Percentiles rank a stretch among this genome's conserved stretches.
Conservation (phyloP, 2,329 filamentous ascomycete genomes). For the Microdochium trichocladiopsis region DNA sequence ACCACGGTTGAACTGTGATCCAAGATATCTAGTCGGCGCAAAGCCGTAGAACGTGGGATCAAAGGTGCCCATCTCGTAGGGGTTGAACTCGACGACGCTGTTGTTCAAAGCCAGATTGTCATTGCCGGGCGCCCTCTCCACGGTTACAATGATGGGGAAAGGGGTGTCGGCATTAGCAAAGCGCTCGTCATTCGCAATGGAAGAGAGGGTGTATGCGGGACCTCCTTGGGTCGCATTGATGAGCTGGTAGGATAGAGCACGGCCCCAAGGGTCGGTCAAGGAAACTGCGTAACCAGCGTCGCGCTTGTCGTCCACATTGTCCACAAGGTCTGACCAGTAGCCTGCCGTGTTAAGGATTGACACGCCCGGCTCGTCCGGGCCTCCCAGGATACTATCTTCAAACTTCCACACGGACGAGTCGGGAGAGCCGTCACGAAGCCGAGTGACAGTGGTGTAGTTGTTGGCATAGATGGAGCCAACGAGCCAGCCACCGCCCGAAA, state of each 20-base stretch:
- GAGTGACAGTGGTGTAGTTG: slow-evolving; percentile 61
- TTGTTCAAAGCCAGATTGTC: slow-evolving; percentile 59
- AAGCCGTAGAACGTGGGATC: slow-evolving; percentile 69
- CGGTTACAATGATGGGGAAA: slow-evolving; percentile 66
- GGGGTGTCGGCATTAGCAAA: slow-evolving; percentile 60
- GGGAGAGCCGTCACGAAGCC: slow-evolving; percentile 19
- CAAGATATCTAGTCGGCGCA: slow-evolving; percentile 62
- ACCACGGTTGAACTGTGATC: slow-evolving; percentile 64
- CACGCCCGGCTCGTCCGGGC: slow-evolving; percentile 17
- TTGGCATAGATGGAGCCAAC: slow-evolving; percentile 68
- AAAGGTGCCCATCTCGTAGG: slow-evolving; percentile 71
- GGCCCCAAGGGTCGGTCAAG: slow-evolving; percentile 69
- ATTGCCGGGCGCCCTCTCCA: slow-evolving; percentile 58
- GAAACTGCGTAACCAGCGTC: slow-evolving; percentile 58
- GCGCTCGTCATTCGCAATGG: slow-evolving; percentile 54
- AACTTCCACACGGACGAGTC: slow-evolving; percentile 27
- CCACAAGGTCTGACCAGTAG: slow-evolving; percentile 56
- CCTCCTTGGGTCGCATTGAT: slow-evolving; percentile 62
- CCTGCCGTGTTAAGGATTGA: slow-evolving; percentile 17
- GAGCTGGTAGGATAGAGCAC: slow-evolving; percentile 64
- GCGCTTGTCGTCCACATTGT: slow-evolving; percentile 52
- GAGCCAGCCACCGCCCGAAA: slow-evolving; percentile 74
- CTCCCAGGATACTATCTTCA: slow-evolving; percentile 25
- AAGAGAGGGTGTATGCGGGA: slow-evolving; percentile 66
- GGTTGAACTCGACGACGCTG: slow-evolving; percentile 72